Base-by-base conservation (phyloP, 2,329 filamentous ascomycete genomes). In the Phyllosticta paracitricarpa region DNA sequence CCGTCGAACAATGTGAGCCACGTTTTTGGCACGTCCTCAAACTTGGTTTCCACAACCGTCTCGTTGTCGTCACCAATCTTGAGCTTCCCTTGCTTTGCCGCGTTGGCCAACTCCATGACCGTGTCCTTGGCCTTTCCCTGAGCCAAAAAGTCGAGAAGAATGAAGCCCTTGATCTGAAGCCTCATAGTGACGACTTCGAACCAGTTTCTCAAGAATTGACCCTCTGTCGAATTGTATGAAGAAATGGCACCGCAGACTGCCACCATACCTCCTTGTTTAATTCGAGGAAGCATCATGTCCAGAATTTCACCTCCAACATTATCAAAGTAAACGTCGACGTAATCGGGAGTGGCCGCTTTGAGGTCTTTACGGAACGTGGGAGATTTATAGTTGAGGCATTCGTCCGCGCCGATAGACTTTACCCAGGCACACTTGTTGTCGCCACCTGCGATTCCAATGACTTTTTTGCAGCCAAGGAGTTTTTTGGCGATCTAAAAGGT, bases 101-200 rank as follows among this genome's bases (percentile, higher is more conserved):
- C 59, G 12, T 10, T 53, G 5, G 51, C 59, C 19, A 61, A 26
- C 54, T 67, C 55, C 25, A 2, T 24, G 12, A 61, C 51, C 26
- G 9, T 61, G 22, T 57, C 59, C 59, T 61, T 57, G 17, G 59
- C 54, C 40, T 61, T 61, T 35, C 53, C 58, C 52, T 40, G 30
- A 22, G 55, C 17, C 24, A 53, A 26, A 51, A 54, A 89, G 71
- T 91, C 89, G 61, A 89, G 82, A 56, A 90, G 82, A 64, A 91
- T 86, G 73, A 92, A 91, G 0, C 78, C 78, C 64, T 70, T 72
- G 25, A 80, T 68, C 61, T 72, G 72, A 22, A 79, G 64, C 19
- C 77, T 66, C 64, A 78, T 81, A 58, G 57, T 54, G 30, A 70
- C 71, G 33, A 79, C 67, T 67, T 78, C 74, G 64, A 75, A 75